phyloP scores from a whole-genome alignment of 495 filamentous ascomycete species.

The Annulohypoxylon bovei region DNA sequence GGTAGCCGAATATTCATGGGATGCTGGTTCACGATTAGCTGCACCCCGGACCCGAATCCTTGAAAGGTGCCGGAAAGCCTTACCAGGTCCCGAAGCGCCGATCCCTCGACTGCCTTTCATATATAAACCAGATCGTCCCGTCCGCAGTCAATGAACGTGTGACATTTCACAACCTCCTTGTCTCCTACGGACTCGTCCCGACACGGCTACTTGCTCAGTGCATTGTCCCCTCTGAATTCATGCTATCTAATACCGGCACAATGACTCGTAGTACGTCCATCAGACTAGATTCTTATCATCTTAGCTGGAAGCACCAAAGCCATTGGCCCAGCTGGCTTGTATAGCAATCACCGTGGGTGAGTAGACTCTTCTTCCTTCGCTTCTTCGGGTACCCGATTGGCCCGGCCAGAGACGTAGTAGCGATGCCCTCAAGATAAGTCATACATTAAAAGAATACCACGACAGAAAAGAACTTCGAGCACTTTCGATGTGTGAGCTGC shows the following conservation, averaged over 20 bases:
- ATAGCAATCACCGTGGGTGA: constrained; percentile 15
- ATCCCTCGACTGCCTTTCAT: constrained; percentile 19
- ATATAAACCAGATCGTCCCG: constrained; percentile 33
- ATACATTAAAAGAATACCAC: constrained; percentile 29
- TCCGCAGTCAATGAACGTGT: constrained; percentile 28
- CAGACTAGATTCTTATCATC: constrained; percentile 24
- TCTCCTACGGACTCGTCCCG: constrained; percentile 26
- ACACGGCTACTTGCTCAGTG: constrained; percentile 38
- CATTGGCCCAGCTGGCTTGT: constrained; percentile 24
- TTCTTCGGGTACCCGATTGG: constrained; percentile 38
- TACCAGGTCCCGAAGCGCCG: constrained; percentile 19
- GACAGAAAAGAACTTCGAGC: not conserved
- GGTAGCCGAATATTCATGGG: constrained; percentile 31
- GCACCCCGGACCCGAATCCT: constrained; percentile 41
- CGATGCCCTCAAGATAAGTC: constrained; percentile 22
- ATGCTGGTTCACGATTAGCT: constrained; percentile 22
- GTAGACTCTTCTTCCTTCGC: constrained; percentile 26
- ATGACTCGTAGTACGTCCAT: constrained; percentile 25
- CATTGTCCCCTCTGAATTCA: constrained; percentile 26
- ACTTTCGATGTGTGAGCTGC: constrained; percentile 2
- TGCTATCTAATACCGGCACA: constrained; percentile 15
- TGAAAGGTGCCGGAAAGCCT: constrained; percentile 18
- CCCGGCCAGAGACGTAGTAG: constrained; percentile 2
- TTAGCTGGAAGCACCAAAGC: not conserved
- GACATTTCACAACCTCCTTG: constrained; percentile 39